These are phyloP conservation scores for Oenanthe sinensis DNA, from an alignment of 129 eudicot genomes.

Conservation along the genomic window DNA sequence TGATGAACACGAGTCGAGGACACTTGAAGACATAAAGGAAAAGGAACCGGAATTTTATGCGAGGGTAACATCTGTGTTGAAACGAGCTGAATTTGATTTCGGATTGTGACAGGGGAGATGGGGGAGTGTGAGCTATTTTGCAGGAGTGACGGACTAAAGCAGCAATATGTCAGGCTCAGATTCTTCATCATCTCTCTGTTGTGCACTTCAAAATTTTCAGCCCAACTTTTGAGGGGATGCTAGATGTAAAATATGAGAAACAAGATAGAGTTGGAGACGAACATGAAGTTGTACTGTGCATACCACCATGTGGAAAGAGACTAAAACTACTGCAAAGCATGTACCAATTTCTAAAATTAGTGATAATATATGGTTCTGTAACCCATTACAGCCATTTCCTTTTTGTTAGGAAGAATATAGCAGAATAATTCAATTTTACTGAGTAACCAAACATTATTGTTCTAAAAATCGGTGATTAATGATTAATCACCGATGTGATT, in stretches of 20 bases:
- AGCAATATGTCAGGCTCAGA: neutral
- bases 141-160: neutral
- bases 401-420: neutral
- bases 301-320: neutral
- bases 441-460: too few relatives aligned
- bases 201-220: neutral
- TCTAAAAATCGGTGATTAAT: too few relatives aligned
- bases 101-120: slow-evolving; percentile 22
- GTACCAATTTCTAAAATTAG: neutral
- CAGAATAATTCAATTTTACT: neutral
- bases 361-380: neutral
- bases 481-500: too few relatives aligned
- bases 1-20: slow-evolving; percentile 74
- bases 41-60: slow-evolving; percentile 56
- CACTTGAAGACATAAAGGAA: slow-evolving; percentile 68
- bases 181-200: neutral
- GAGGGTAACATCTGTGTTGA: slow-evolving; percentile 63
- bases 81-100: slow-evolving; percentile 65
- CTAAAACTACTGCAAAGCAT: neutral
- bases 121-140: neutral
- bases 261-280: neutral
- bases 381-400: neutral
- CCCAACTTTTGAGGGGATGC: neutral
- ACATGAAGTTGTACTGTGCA: neutral
- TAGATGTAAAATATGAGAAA: neutral